Percentiles rank a stretch among this genome's conserved stretches.
Evolutionary conservation across 805 yeast species (phyloP).

Genomic region (Starmerella asiatica): DNA sequence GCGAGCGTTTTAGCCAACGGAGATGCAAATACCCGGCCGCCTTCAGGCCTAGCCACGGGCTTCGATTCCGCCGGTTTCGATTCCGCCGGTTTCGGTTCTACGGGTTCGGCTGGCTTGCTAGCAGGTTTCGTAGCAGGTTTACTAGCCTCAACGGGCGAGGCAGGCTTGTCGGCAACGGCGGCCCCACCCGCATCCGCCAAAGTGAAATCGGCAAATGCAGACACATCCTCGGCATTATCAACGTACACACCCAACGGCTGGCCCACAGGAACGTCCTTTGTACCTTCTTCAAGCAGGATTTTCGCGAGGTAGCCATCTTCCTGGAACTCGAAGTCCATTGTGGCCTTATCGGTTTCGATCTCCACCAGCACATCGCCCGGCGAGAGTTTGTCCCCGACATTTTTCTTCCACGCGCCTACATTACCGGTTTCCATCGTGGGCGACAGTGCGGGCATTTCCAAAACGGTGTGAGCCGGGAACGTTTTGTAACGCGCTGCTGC

Average conservation of each 20-base stretch:
- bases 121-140: conserved; percentile 17
- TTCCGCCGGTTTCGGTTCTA: conserved; percentile 11
- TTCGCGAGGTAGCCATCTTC: conserved; percentile 87
- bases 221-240: conserved; percentile 69
- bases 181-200: conserved; percentile 60
- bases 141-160: conserved; percentile 18
- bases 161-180: conserved; percentile 10
- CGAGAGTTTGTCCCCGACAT: conserved; percentile 70
- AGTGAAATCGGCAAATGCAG: conserved; percentile 73
- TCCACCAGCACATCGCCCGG: conserved; percentile 96
- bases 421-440: conserved; percentile 98
- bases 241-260: conserved; percentile 95
- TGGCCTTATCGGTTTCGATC: conserved; percentile 94
- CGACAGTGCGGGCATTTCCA: conserved; percentile 97
- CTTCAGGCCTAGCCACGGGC: conserved; percentile 21
- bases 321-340: conserved; percentile 96
- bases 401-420: conserved; percentile 78
- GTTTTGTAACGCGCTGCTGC: conserved; percentile 25
- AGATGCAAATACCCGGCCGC: conserved; percentile 76
- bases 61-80: background rate
- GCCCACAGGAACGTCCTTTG: conserved; percentile 85
- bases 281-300: conserved; percentile 46
- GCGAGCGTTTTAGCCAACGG: conserved; percentile 92
- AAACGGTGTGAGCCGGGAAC: conserved; percentile 74
- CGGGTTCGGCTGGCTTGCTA: background rate